A percentile compares a stretch with the other conserved stretches of the same genome.
Evolutionary conservation across 768 basidiomycete species (phyloP).

Genomic region (Pisolithus tinctorius): DNA sequence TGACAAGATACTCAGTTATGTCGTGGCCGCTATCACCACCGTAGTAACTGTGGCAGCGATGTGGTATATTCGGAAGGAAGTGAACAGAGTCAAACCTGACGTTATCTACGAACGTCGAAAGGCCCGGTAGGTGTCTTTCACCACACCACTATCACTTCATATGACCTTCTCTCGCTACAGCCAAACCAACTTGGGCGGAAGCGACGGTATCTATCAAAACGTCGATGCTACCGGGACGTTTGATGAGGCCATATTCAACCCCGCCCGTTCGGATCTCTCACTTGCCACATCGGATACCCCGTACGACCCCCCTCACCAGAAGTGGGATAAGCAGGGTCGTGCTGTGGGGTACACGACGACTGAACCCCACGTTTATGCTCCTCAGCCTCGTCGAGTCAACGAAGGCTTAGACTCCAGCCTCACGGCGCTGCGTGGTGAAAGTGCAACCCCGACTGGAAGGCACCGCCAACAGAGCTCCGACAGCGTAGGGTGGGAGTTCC

Average conservation of each 20-base stretch:
- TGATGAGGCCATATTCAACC: conserved; percentile 30
- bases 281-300: conserved; percentile 30
- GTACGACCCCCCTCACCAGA: conserved; percentile 34
- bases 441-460: conserved; percentile 4
- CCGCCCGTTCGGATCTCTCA: conserved; percentile 34
- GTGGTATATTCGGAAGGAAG: conserved; percentile 76
- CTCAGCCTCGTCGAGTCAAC: conserved; percentile 36
- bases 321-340: conserved; percentile 45
- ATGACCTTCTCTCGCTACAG: conserved; percentile 25
- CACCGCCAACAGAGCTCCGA: conserved; percentile 25
- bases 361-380: conserved; percentile 44
- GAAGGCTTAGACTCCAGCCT: conserved; percentile 12
- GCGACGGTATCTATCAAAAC: conserved; percentile 23
- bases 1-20: conserved; percentile 61
- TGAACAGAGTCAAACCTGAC: conserved; percentile 59
- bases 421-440: conserved; percentile 7
- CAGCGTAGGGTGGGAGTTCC: conserved; percentile 24
- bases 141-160: not conserved
- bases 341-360: conserved; percentile 40
- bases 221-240: conserved; percentile 23
- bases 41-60: conserved; percentile 69
- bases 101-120: conserved; percentile 69
- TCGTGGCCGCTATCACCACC: conserved; percentile 60
- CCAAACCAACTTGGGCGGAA: conserved; percentile 44
- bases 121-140: conserved; percentile 42